These are phyloP conservation scores for Punica granatum DNA, from an alignment of 345 rosid genomes.

Conservation along the genomic window DNA sequence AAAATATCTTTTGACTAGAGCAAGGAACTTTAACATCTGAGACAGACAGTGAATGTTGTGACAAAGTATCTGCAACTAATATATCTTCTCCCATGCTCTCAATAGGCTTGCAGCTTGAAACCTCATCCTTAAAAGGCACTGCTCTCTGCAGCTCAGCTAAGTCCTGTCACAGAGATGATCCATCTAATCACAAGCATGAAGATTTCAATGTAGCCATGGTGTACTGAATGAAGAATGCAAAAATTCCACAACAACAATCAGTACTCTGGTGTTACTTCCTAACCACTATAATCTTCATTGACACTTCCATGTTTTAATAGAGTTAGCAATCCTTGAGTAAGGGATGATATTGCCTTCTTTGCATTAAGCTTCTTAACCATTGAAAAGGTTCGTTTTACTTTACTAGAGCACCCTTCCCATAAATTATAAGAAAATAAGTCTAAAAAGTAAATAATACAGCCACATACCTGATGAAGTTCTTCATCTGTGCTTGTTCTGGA, in stretches of 20 bases:
- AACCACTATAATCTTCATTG: too few relatives aligned
- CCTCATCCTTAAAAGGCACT: slow-evolving; percentile 23
- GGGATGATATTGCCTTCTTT: not conserved
- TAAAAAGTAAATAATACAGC: not conserved
- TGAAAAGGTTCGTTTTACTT: too few relatives aligned
- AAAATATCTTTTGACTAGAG: slow-evolving; percentile 44
- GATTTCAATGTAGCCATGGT: too few relatives aligned
- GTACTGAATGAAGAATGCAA: not conserved
- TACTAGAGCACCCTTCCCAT: too few relatives aligned
- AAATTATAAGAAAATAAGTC: not conserved
- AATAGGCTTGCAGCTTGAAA: slow-evolving; percentile 20
- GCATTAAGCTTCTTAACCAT: too few relatives aligned
- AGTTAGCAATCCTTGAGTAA: not conserved
- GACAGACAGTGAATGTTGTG: slow-evolving; percentile 24
- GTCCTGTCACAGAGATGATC: slow-evolving; percentile 26
- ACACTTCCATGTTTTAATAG: too few relatives aligned
- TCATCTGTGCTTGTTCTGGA: too few relatives aligned
- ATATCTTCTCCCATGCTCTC: slow-evolving; percentile 28
- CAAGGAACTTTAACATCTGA: slow-evolving; percentile 40
- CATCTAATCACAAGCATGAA: too few relatives aligned
- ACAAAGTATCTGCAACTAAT: slow-evolving; percentile 25
- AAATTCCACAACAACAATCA: not conserved
- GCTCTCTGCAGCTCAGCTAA: too few relatives aligned
- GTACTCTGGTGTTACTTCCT: too few relatives aligned
- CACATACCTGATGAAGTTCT: too few relatives aligned